phyloP scores from a whole-genome alignment of 2,329 filamentous ascomycete species.

The Ophiocordyceps camponoti-rufipedis region DNA sequence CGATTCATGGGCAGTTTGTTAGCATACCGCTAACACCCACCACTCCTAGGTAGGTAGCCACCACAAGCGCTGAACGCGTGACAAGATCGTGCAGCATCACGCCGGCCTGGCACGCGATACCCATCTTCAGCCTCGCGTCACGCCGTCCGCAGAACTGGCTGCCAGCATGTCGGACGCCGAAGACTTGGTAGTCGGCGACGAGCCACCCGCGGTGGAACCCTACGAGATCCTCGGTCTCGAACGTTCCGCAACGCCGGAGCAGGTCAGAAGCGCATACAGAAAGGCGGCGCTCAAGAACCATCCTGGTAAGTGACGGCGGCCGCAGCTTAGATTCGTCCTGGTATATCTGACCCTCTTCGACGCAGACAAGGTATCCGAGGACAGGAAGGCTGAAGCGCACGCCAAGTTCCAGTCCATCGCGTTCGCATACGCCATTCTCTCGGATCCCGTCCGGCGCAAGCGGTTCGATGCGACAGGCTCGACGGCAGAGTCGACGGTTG shows the following conservation, averaged over 20 bases:
- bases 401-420: slow-evolving; percentile 76
- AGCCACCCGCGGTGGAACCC: slow-evolving; percentile 50
- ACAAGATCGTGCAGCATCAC: slow-evolving; percentile 1
- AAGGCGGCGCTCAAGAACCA: slow-evolving; percentile 80
- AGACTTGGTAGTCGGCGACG: slow-evolving; percentile 31
- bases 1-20: neutral
- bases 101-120: neutral
- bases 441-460: slow-evolving; percentile 59
- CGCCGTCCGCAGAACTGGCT: slow-evolving; percentile 2
- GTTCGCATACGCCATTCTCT: slow-evolving; percentile 86
- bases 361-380: slow-evolving; percentile 56
- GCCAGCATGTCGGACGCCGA: slow-evolving; percentile 28
- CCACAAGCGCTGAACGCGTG: slow-evolving; percentile 3
- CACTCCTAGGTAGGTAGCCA: too few species aligned
- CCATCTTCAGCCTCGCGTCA: slow-evolving; percentile 1
- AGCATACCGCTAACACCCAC: neutral
- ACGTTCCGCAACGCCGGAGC: slow-evolving; percentile 50
- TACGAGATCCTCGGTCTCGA: slow-evolving; percentile 64
- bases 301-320: slow-evolving; percentile 38
- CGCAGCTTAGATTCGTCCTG: neutral
- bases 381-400: slow-evolving; percentile 55
- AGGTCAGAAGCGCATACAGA: slow-evolving; percentile 82
- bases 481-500: slow-evolving; percentile 64
- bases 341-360: slow-evolving; percentile 5
- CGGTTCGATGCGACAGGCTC: slow-evolving; percentile 85